A percentile compares a stretch with the other conserved stretches of the same genome.
These are phyloP conservation scores for Phytopythium delawarense DNA, from an alignment of 352 stramenopile species.

Conservation along the genomic window DNA sequence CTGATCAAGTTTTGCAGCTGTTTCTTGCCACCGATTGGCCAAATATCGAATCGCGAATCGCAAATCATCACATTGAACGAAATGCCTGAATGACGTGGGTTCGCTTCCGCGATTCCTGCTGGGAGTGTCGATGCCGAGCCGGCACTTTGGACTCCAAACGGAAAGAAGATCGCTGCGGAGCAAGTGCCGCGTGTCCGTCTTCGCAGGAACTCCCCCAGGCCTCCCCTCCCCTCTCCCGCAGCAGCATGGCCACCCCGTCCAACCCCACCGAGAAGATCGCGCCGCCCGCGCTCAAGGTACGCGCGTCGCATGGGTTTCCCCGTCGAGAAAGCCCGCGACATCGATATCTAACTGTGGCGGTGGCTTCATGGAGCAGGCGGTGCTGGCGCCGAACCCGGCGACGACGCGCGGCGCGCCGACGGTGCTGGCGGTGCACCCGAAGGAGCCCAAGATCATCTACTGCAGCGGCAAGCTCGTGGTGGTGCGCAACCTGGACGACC, in stretches of 20 bases:
- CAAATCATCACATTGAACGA: no score
- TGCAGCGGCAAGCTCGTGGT: constrained; percentile 90
- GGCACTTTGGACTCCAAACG: constrained; percentile 1
- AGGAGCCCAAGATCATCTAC: constrained; percentile 90
- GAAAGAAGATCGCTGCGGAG: not conserved
- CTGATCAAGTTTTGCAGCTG: no score
- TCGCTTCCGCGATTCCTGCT: not conserved
- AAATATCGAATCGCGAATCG: no score
- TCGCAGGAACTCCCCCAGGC: not conserved
- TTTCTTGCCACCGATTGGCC: no score
- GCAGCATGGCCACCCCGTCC: constrained; percentile 37
- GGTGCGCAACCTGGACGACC: constrained; percentile 83
- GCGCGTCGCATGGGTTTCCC: not conserved
- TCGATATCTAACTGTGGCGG: no score
- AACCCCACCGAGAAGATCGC: constrained; percentile 70
- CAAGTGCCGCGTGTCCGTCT: not conserved
- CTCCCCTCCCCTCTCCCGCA: not conserved
- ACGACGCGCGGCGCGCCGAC: constrained; percentile 68
- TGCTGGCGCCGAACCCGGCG: constrained; percentile 59
- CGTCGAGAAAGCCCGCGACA: no score
- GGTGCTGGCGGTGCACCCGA: constrained; percentile 75
- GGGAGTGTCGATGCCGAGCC: no score
- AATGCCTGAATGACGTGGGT: no score
- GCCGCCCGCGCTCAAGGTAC: constrained; percentile 44
- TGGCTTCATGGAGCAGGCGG: no score